Evolutionary conservation across 2,329 filamentous ascomycete genomes (phyloP).

Genomic region (Ophiostoma perfectum): DNA sequence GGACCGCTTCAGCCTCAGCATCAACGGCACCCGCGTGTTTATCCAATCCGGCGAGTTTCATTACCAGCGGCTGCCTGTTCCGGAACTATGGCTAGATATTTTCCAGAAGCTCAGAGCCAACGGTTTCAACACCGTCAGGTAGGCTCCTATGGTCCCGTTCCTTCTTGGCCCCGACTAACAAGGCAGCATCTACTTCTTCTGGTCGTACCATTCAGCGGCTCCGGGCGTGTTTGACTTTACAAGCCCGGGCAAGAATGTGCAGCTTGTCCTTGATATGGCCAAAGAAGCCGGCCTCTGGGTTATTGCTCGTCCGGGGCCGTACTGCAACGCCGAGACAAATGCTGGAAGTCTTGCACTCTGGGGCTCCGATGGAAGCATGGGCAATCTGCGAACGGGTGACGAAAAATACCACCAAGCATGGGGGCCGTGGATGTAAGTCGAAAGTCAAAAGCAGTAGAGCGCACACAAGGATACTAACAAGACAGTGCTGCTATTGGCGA

Average conservation of each 20-base stretch:
- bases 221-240: conserved; percentile 65
- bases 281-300: conserved; percentile 69
- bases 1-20: conserved; percentile 47
- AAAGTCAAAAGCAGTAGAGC: conserved; percentile 36
- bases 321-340: conserved; percentile 57
- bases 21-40: conserved; percentile 46
- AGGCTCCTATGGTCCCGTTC: conserved; percentile 37
- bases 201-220: conserved; percentile 56
- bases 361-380: conserved; percentile 61
- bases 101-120: conserved; percentile 79
- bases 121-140: conserved; percentile 65
- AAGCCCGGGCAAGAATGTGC: conserved; percentile 49
- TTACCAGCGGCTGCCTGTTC: conserved; percentile 48
- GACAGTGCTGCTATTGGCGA: conserved; percentile 47
- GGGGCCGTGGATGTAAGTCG: conserved; percentile 24
- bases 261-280: conserved; percentile 73
- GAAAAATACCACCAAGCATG: conserved; percentile 55
- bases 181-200: conserved; percentile 44
- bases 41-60: conserved; percentile 49
- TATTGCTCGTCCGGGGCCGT: conserved; percentile 53
- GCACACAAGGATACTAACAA: conserved; percentile 38
- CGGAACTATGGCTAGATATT: conserved; percentile 43
- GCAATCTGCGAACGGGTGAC: conserved; percentile 57
- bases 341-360: conserved; percentile 79
- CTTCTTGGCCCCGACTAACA: conserved; percentile 58